Percentiles rank a stretch among this genome's conserved stretches.
phyloP scores from a whole-genome alignment of 139 green algal species.

The Coccomyxa sp. region DNA sequence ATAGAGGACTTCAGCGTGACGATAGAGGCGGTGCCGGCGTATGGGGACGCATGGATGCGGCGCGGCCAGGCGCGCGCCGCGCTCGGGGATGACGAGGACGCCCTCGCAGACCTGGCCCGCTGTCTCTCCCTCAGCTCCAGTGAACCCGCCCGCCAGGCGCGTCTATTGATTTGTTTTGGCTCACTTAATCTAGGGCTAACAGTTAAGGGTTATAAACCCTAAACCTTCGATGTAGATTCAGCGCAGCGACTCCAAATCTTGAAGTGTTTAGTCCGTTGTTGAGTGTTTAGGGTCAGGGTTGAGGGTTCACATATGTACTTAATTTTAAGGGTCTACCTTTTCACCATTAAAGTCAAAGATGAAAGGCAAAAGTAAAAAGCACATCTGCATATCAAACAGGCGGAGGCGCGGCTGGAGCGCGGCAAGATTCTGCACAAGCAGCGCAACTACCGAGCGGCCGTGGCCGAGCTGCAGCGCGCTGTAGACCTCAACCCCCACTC shows the following conservation, averaged over 20 bases:
- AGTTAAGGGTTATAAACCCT: too few species aligned
- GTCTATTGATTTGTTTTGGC: too few species aligned
- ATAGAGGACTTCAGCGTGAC: conserved; percentile 72
- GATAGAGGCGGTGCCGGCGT: conserved; percentile 62
- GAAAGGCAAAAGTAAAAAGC: too few species aligned
- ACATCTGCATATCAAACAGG: neutral
- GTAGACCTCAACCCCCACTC: neutral
- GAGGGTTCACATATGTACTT: too few species aligned
- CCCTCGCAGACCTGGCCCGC: conserved; percentile 7
- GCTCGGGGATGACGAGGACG: conserved; percentile 51
- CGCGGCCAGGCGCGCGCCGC: conserved; percentile 71
- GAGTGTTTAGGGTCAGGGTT: too few species aligned
- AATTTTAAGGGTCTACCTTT: too few species aligned
- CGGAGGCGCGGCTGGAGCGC: conserved; percentile 50
- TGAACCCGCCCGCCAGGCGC: neutral
- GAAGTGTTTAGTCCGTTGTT: too few species aligned
- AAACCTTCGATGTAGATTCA: too few species aligned
- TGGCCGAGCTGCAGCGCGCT: neutral
- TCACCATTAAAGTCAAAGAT: too few species aligned
- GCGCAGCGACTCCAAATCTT: too few species aligned
- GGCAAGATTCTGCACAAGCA: conserved; percentile 68
- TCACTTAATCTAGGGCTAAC: too few species aligned
- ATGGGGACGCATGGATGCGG: conserved; percentile 73
- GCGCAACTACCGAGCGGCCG: conserved; percentile 54
- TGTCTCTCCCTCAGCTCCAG: neutral